These are phyloP conservation scores for Ascoidea tarda DNA, from an alignment of 805 yeast species.

Conservation along the genomic window DNA sequence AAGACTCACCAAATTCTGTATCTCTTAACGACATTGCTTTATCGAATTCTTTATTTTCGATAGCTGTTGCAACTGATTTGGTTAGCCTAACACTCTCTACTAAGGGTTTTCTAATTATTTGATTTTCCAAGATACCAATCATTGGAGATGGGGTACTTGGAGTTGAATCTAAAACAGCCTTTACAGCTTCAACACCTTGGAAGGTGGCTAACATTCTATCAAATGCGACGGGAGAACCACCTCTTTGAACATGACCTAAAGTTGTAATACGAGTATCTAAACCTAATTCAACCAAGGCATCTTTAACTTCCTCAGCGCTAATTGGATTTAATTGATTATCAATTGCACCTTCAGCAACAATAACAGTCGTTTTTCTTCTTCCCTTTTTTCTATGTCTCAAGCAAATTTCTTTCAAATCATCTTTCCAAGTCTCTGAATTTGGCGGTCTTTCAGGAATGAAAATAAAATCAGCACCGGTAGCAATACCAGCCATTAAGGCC, in stretches of 20 bases:
- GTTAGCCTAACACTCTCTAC: conserved; percentile 65
- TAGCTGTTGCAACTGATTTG: conserved; percentile 58
- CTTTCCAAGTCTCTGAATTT: conserved; percentile 45
- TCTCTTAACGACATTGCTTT: conserved; percentile 62
- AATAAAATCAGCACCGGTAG: conserved; percentile 70
- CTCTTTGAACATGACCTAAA: conserved; percentile 72
- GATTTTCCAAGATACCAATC: conserved; percentile 61
- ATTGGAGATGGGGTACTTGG: conserved; percentile 70
- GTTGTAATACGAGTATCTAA: conserved; percentile 69
- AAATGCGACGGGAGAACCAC: conserved; percentile 69
- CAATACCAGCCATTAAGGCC: conserved; percentile 67
- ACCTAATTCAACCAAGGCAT: conserved; percentile 52
- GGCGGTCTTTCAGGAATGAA: conserved; percentile 76
- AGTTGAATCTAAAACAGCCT: conserved; percentile 53
- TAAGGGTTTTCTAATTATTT: conserved; percentile 51
- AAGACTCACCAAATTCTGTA: conserved; percentile 52
- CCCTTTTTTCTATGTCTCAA: conserved; percentile 56
- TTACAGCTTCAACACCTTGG: conserved; percentile 75
- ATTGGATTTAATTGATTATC: conserved; percentile 55
- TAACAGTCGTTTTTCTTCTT: conserved; percentile 63
- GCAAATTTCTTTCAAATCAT: conserved; percentile 49
- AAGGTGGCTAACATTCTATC: conserved; percentile 62
- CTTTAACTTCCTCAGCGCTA: conserved; percentile 47
- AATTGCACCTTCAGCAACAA: conserved; percentile 80
- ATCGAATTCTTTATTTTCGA: conserved; percentile 48